These are phyloP conservation scores for Fagus crenata DNA, from an alignment of 306 rosid genomes.

Conservation along the genomic window DNA sequence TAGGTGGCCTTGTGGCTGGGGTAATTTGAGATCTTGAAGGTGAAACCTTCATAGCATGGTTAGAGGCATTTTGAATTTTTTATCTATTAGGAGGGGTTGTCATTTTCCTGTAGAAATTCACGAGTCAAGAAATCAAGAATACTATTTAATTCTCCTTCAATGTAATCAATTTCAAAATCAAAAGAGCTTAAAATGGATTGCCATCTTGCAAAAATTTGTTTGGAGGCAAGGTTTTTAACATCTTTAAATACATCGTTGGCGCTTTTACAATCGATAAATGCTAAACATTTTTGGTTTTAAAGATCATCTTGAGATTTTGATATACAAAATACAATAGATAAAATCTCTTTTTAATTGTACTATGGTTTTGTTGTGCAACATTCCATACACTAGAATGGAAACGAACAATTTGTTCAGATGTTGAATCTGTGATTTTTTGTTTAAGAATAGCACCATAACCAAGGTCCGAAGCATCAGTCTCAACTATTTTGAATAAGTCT, in stretches of 20 bases:
- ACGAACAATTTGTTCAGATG: not conserved
- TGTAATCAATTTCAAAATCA: conserved; percentile 4
- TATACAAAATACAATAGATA: not conserved
- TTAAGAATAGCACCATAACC: not conserved
- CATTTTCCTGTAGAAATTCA: no score
- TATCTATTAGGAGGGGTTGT: no score
- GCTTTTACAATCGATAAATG: not conserved
- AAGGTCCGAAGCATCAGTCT: not conserved
- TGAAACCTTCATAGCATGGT: no score
- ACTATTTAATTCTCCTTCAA: not conserved
- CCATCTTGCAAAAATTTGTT: not conserved
- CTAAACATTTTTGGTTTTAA: not conserved
- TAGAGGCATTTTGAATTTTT: no score
- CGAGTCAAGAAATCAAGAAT: no score
- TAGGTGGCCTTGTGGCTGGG: no score
- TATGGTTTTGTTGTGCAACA: not conserved
- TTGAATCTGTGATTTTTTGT: no score
- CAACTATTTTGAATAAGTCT: not conserved
- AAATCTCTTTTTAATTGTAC: not conserved
- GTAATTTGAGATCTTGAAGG: no score
- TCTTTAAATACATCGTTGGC: not conserved
- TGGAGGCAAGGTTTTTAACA: not conserved
- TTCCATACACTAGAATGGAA: not conserved
- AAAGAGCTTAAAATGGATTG: not conserved
- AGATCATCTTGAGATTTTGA: not conserved